phyloP scores from a whole-genome alignment of 805 yeast genomes.

The Kurtzmaniella cleridarum region DNA sequence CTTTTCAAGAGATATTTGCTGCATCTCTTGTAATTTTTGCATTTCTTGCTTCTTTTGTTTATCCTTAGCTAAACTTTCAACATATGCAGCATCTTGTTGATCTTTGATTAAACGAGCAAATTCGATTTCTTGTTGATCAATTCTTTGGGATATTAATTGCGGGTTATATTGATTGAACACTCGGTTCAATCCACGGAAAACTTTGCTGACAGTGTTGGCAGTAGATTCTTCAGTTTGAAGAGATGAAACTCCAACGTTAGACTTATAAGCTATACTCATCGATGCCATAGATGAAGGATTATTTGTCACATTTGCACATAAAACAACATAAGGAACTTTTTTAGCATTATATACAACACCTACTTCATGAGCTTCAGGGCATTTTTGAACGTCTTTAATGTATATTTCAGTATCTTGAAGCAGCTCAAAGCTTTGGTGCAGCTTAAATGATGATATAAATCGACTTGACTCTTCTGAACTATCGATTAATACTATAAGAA shows the following conservation, averaged over 20 bases:
- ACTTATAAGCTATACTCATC: conserved; percentile 33
- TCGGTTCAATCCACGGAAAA: conserved; percentile 19
- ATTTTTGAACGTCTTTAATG: conserved; percentile 24
- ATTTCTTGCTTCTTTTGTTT: conserved; percentile 46
- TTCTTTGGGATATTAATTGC: conserved; percentile 31
- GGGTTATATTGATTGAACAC: conserved; percentile 28
- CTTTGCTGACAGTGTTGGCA: conserved; percentile 17
- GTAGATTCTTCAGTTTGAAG: conserved; percentile 15
- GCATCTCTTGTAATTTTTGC: conserved; percentile 10
- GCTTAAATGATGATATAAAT: conserved; percentile 5
- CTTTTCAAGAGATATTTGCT: not conserved
- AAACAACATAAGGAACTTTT: conserved; percentile 32
- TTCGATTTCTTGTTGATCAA: conserved; percentile 38
- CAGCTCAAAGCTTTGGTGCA: conserved; percentile 13
- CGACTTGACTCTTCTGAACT: conserved; percentile 15
- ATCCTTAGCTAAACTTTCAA: conserved; percentile 44
- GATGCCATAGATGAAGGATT: conserved; percentile 32
- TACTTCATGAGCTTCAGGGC: conserved; percentile 35
- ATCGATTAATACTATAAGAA: conserved; percentile 28
- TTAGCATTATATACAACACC: conserved; percentile 25
- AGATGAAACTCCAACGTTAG: conserved; percentile 16
- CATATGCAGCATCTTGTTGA: conserved; percentile 39
- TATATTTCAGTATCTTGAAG: conserved; percentile 25
- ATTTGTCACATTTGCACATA: conserved; percentile 31
- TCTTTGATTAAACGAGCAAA: conserved; percentile 32